phyloP scores from a whole-genome alignment of 208 protist genomes.

The Trypanosomatidae sp. region DNA sequence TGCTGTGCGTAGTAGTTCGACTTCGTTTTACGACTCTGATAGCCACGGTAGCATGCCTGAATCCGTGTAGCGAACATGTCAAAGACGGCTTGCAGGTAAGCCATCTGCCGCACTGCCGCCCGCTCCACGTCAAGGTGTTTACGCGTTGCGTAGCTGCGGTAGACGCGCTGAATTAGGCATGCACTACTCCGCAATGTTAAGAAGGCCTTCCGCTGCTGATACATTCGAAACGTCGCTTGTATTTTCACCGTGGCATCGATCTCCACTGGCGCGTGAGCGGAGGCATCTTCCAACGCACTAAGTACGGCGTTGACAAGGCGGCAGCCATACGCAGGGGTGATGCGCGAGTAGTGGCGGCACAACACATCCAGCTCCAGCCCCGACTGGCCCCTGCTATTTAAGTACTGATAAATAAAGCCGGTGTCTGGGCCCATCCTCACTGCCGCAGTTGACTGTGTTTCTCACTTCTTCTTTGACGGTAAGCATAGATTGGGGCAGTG shows the following conservation, averaged over 20 bases:
- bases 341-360: constrained; percentile 13
- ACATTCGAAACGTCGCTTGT: constrained; percentile 64
- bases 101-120: not conserved
- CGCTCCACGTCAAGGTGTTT: constrained; percentile 22
- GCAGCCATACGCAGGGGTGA: constrained; percentile 19
- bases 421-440: not conserved
- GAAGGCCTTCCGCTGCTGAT: constrained; percentile 30
- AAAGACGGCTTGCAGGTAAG: constrained; percentile 45
- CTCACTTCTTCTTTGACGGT: not conserved
- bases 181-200: constrained; percentile 12
- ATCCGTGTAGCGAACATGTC: constrained; percentile 70
- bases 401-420: constrained; percentile 14
- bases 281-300: constrained; percentile 19
- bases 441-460: not conserved
- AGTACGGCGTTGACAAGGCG: constrained; percentile 31
- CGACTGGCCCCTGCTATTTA: constrained; percentile 5
- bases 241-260: constrained; percentile 37
- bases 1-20: constrained; percentile 72
- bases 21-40: constrained; percentile 37
- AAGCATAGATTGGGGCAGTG: not conserved
- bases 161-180: constrained; percentile 53
- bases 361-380: constrained; percentile 15
- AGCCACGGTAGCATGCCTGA: constrained; percentile 68
- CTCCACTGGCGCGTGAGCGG: constrained; percentile 14
- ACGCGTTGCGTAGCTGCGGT: constrained; percentile 45